Base-by-base conservation (phyloP, 805 yeast genomes). In the Metschnikowia chrysomelidarum region DNA sequence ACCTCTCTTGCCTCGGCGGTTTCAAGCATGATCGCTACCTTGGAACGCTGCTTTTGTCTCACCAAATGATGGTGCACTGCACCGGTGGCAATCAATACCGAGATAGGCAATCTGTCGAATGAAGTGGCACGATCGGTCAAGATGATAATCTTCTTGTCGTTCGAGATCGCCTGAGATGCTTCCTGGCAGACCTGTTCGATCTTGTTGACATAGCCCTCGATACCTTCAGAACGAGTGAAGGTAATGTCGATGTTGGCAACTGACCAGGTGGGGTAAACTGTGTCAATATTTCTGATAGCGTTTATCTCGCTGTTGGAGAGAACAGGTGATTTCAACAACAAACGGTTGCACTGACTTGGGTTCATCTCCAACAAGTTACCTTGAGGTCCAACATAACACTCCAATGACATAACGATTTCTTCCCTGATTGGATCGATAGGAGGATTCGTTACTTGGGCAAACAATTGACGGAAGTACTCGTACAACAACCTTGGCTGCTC, bases 341-440 rank as follows among this genome's bases (percentile, higher is more conserved):
- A 71, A 50, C 98, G 75, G 68, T 89, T 84, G 73, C 97, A 91
- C 69, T 93, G 98, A 38, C 75, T 72, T 7, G 96, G 81, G 54
- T 82, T 80, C 89, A 88, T 87, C 62, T 93, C 98, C 55, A 91
- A 75, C 47, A 91, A 67, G 60, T 91, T 91, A 40, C 96, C 98
- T 63, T 93, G 98, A n/a, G 98, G 98, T 37, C 98, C 98, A 54
- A 91, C 81, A 62, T 85, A 87, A 67, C 98, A 91, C 62, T 91
- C 96, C 49, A 93, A 74, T 9, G 96, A 87, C 98, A 91, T 91
- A 56, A 93, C 98, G 50, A 91, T 86, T 41, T 82, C 82, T 68
- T 91, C 98, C 62, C 98, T 82, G 52, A 91, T 93, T 34, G 98
- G 98, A 61, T 91, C 98, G 57, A 91, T 93, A 32, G 98, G 98